Conservation (phyloP, 768 basidiomycete genomes). For the Podaxis pistillaris region DNA sequence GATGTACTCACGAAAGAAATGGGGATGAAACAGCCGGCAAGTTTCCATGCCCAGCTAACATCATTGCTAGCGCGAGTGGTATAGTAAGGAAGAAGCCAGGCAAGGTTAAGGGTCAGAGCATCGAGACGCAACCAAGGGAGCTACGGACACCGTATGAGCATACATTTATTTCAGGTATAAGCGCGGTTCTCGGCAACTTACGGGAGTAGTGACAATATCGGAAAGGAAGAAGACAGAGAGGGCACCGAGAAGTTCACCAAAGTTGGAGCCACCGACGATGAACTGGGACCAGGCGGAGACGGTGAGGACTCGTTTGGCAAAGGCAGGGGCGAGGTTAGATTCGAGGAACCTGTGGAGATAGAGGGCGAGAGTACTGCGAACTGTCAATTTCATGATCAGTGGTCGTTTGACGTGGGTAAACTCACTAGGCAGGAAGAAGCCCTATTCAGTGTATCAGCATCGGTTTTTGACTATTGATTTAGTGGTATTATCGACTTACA, state of each 20-base stretch:
- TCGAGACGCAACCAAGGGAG: constrained; percentile 32
- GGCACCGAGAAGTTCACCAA: constrained; percentile 33
- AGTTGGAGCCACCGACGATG: constrained; percentile 33
- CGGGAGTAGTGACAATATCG: constrained; percentile 27
- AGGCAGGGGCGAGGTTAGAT: constrained; percentile 26
- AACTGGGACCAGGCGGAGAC: constrained; percentile 32
- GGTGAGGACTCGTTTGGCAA: constrained; percentile 28
- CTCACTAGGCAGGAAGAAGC: constrained; percentile 29
- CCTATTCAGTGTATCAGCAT: constrained; percentile 11
- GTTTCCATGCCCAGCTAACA: constrained; percentile 30
- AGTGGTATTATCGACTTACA: constrained; percentile 19
- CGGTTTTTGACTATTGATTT: not conserved
- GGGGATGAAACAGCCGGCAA: constrained; percentile 31
- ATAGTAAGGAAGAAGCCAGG: constrained; percentile 30
- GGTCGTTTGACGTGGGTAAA: not conserved
- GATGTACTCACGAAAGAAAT: constrained; percentile 25
- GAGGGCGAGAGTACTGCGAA: constrained; percentile 25
- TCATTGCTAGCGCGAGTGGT: constrained; percentile 20
- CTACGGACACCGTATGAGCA: not conserved
- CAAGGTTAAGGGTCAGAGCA: constrained; percentile 27
- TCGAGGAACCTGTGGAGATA: constrained; percentile 32
- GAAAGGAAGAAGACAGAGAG: constrained; percentile 27
- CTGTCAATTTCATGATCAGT: not conserved
- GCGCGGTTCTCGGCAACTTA: not conserved
- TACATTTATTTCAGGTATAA: not conserved